These are phyloP conservation scores for Agroathelia rolfsii DNA, from an alignment of 1,284 basidiomycete genomes.

Conservation along the genomic window DNA sequence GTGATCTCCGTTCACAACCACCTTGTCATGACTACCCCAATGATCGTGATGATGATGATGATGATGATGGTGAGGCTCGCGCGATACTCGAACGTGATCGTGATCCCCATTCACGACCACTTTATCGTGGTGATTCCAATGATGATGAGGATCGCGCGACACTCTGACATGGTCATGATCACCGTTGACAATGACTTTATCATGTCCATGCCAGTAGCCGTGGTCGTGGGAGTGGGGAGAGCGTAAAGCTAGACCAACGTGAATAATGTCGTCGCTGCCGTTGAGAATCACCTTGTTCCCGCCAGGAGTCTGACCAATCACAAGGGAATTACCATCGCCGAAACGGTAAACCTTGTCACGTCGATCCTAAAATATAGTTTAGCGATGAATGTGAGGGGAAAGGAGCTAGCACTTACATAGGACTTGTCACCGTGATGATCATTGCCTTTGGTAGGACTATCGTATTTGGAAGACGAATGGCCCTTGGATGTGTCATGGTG, in stretches of 20 bases:
- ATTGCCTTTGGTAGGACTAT: no score
- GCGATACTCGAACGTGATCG: conserved; percentile 13
- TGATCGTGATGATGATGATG: conserved; percentile 12
- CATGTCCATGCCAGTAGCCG: conserved; percentile 10
- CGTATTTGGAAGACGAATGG: no score
- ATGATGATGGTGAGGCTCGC: conserved; percentile 15
- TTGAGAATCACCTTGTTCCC: conserved; percentile 5
- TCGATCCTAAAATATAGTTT: no score
- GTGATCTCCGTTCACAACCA: conserved; percentile 15
- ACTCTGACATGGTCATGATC: conserved; percentile 14
- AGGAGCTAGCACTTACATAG: no score
- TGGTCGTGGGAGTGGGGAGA: conserved; percentile 9
- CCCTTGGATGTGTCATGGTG: no score
- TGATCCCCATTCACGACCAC: conserved; percentile 12
- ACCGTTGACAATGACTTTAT: conserved; percentile 11
- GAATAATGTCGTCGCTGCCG: conserved; percentile 2
- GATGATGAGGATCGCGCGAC: no score
- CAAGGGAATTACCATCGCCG: no score
- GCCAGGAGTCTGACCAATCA: no score
- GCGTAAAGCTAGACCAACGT: no score
- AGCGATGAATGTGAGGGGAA: no score
- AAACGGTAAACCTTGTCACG: no score
- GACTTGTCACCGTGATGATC: no score
- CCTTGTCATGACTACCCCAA: conserved; percentile 3
- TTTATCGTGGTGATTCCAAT: conserved; percentile 13